These are phyloP conservation scores for Penicillium sp. DNA, from an alignment of 2,329 filamentous ascomycete species.

Conservation along the genomic window DNA sequence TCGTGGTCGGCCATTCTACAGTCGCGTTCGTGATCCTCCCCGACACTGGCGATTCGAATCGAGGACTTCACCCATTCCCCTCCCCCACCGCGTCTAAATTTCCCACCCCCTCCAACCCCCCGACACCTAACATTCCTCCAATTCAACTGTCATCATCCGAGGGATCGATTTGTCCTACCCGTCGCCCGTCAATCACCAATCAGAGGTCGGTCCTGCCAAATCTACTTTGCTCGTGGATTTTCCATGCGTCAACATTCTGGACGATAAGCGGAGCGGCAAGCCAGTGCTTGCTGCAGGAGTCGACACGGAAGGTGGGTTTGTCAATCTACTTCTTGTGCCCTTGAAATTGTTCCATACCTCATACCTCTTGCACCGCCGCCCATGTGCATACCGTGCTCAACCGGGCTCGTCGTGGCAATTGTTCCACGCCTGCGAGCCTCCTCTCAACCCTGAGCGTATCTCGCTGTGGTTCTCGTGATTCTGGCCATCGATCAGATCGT, in stretches of 20 bases:
- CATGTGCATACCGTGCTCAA: background rate
- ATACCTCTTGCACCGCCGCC: too few species aligned
- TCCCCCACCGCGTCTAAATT: background rate
- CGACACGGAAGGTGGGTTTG: constrained; percentile 41
- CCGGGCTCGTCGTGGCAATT: constrained; percentile 5
- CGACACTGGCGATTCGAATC: too few species aligned
- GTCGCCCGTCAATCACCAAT: constrained; percentile 13
- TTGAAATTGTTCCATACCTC: constrained; percentile 1
- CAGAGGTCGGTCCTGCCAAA: constrained; percentile 24
- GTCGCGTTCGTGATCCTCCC: constrained; percentile 18
- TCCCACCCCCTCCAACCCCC: background rate
- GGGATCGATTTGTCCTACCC: background rate
- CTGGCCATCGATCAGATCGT: constrained; percentile 5
- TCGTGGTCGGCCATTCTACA: constrained; percentile 7
- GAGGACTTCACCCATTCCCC: constrained; percentile 6
- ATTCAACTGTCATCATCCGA: background rate
- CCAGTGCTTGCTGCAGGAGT: constrained; percentile 44
- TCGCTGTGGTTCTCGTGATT: constrained; percentile 11
- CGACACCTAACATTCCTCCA: background rate
- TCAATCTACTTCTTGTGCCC: constrained; percentile 13
- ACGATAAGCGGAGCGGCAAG: constrained; percentile 42
- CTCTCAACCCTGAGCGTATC: constrained; percentile 7
- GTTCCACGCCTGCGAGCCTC: background rate
- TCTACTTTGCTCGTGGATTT: constrained; percentile 29
- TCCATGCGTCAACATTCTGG: constrained; percentile 44